Evolutionary conservation across 2,329 filamentous ascomycete species (phyloP), one percentile per base, ranked within the genome.

Genomic region (Orbilia quercus): DNA sequence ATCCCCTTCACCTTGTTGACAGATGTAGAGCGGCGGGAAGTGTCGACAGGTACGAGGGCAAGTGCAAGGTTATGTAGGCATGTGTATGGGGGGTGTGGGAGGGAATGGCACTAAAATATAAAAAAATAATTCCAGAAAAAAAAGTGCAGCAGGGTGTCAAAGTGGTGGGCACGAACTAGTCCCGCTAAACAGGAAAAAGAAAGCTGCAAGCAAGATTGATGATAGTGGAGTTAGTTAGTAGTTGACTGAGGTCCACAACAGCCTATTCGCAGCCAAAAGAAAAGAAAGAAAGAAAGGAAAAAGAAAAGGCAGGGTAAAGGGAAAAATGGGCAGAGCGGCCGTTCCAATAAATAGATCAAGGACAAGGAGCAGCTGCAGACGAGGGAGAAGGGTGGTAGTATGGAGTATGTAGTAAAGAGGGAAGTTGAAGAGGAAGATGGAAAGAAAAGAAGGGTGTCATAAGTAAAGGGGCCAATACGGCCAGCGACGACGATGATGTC

Each of bases 1-100:
- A n/a, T n/a, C 50, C 67, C 67, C 67, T 72, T 65, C 67, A 72
- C 67, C 67, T 72, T 72, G 67, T 72, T 72, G 67, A 72, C 67
- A 72, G 67, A 72, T 72, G 67, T 72, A 66, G 42, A 65, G 59
- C 67, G 67, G n/a, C n/a, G n/a, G n/a, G 67, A 59, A 72, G 38
- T 65, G 67, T 72, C 67, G 67, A 72, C 67, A 72, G 67, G 67
- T 64, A 72, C 67, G 67, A 72, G 67, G 67, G 59, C 60, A 60
- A 72, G 67, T 54, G 67, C 60, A 60, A 60, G 60, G 60, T 65
- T 64, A 65, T 72, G 60, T 57, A 71, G 60, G 38, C 9, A 48
- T 51, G 51, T 64, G 58, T 57, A 71, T 72, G 67, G 60, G 67
- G 67, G 67, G 59, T 64, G 59, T 59, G 67, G 58, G 53, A 63